Evolutionary conservation across 805 yeast genomes (phyloP), one percentile per base, ranked within the genome.

Genomic region (Cyberlindnera mycetangii): DNA sequence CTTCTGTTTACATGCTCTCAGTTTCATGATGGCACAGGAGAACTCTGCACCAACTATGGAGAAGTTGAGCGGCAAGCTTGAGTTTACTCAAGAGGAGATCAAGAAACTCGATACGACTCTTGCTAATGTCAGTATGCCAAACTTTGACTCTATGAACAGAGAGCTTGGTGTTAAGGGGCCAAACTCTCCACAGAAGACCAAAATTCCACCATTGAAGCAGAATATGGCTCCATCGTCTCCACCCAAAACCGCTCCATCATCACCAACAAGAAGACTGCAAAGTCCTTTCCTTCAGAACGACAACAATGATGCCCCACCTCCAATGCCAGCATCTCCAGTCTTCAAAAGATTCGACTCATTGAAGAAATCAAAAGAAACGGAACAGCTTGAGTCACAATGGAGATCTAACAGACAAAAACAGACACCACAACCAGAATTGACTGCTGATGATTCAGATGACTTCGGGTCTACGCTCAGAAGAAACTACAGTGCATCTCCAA

Each of bases 1-100:
- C 60, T 89, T 89, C 65, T 90, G 97, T 54, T 66, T 93, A 30
- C 97, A 92, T 67, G 97, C 97, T 2, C 67, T 92, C 51, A 81
- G 89, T 40, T 87, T 78, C 53, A 78, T 88, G 60, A 71, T 93
- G 44, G 74, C 83, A 17, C 70, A 69, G 41, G 69, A 66, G 47
- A 71, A 74, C 20, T 66, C 67, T 16, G 81, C 83, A 18, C 87
- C 90, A 1, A 66, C 70, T 4, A 75, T 92, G 58, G 74, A 72
- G 27, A 76, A 79, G 50, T 64, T 87, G 27, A 82, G 81, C 9
- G 89, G 85, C 3, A 70, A 74, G 45, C 56, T 83, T 4, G 71
- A 74, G 18, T 87, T 92, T 55, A 63, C 79, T 5, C 83, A 81
- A 16, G 83, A 76, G 12, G 96, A 89, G 44, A 69, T 92, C 17